Conservation (phyloP, 2,329 filamentous ascomycete species). For the Rhynchosporium graminicola region DNA sequence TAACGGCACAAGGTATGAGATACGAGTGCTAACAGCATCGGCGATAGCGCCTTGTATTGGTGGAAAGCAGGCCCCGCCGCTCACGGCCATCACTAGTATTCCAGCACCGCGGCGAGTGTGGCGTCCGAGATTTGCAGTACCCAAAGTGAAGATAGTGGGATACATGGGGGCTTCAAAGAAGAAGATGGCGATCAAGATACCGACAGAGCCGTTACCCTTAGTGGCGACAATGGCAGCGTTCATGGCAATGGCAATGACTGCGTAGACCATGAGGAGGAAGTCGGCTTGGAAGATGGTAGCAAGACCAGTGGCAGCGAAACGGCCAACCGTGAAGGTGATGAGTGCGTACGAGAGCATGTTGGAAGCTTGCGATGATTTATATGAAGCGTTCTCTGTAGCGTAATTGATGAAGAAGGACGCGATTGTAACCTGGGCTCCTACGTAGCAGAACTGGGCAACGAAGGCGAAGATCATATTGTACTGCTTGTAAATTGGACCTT, state of each 20-base stretch:
- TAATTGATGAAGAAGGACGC: conserved; percentile 75
- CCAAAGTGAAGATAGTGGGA: conserved; percentile 77
- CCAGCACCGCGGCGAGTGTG: conserved; percentile 78
- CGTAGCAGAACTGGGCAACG: conserved; percentile 77
- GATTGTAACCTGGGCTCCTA: conserved; percentile 56
- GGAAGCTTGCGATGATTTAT: conserved; percentile 54
- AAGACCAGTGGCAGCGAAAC: conserved; percentile 62
- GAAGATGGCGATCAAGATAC: conserved; percentile 68
- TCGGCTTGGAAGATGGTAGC: conserved; percentile 48
- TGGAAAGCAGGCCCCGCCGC: conserved; percentile 70
- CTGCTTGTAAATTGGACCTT: conserved; percentile 65
- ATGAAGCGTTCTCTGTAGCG: conserved; percentile 58
- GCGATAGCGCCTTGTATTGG: conserved; percentile 68
- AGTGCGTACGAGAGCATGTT: conserved; percentile 75
- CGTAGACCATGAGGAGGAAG: conserved; percentile 65
- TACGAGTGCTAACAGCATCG: conserved; percentile 50
- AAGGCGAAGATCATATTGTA: conserved; percentile 77
- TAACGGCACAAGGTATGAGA: conserved; percentile 48
- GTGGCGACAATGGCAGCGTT: conserved; percentile 29
- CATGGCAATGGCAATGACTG: conserved; percentile 50
- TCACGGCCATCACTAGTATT: conserved; percentile 67
- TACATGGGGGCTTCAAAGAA: conserved; percentile 84
- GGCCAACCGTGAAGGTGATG: conserved; percentile 70
- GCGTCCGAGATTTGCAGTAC: conserved; percentile 72
- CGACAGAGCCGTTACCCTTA: conserved; percentile 49